Evolutionary conservation across 352 stramenopile genomes (phyloP).

Genomic region (Globisporangium middletonii): DNA sequence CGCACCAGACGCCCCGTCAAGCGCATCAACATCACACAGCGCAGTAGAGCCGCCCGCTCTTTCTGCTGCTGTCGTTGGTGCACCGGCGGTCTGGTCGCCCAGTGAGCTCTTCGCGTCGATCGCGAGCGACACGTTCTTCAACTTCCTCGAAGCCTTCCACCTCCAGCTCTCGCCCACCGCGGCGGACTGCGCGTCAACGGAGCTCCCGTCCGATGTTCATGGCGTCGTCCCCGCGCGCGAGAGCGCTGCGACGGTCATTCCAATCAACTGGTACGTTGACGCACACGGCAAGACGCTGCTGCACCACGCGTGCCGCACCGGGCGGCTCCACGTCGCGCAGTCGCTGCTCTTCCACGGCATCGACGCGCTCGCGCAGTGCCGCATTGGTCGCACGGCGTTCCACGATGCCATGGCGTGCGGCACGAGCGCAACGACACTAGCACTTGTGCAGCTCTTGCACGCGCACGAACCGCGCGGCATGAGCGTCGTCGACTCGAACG

Average conservation of each 20-base stretch:
- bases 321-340: constrained; percentile 45
- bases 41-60: not conserved
- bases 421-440: constrained; percentile 19
- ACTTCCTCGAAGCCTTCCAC: constrained; percentile 14
- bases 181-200: not conserved
- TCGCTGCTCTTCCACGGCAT: constrained; percentile 52
- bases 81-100: constrained; percentile 4
- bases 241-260: constrained; percentile 3
- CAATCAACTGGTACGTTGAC: constrained; percentile 39
- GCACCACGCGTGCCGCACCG: constrained; percentile 52
- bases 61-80: not conserved
- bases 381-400: constrained; percentile 46
- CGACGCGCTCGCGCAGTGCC: constrained; percentile 29
- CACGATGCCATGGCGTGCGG: constrained; percentile 43
- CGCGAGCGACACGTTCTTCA: constrained; percentile 15
- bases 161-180: constrained; percentile 2
- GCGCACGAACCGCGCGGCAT: constrained; percentile 44
- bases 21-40: not conserved
- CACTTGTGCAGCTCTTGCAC: constrained; percentile 40
- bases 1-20: not conserved
- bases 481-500: constrained; percentile 46
- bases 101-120: constrained; percentile 14
- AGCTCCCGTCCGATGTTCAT: not conserved
- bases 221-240: no score
- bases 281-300: constrained; percentile 51